Evolutionary conservation across 441 rosid genomes (phyloP).

Genomic region (Omphalea diandra): DNA sequence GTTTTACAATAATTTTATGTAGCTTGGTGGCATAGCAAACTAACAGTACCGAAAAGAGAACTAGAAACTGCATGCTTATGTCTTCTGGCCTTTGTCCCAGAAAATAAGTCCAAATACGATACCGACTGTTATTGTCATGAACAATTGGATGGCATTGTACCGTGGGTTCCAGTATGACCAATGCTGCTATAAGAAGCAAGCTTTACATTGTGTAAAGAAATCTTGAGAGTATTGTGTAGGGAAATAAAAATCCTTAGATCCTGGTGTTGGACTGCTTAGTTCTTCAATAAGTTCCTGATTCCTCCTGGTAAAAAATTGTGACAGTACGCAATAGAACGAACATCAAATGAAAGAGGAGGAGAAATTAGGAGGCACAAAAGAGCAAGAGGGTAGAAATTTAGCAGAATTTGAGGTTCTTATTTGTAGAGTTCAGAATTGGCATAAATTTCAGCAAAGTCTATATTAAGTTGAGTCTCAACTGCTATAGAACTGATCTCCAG

Average conservation of each 20-base stretch:
- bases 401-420: conserved; percentile 29
- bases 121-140: conserved; percentile 48
- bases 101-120: conserved; percentile 57
- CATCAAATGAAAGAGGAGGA: not conserved
- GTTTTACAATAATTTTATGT: not conserved
- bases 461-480: conserved; percentile 43
- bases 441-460: conserved; percentile 56
- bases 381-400: not conserved
- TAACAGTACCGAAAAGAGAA: too few relatives aligned
- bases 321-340: too few relatives aligned
- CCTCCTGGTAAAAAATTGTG: conserved; percentile 41
- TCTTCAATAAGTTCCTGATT: conserved; percentile 54
- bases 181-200: conserved; percentile 64
- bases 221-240: conserved; percentile 52
- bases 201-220: conserved; percentile 52
- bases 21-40: not conserved
- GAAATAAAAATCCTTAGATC: conserved; percentile 55
- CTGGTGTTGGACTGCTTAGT: conserved; percentile 48
- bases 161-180: conserved; percentile 65
- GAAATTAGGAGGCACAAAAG: not conserved
- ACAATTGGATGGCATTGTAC: conserved; percentile 48
- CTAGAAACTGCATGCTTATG: conserved; percentile 31
- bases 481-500: conserved; percentile 49
- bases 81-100: conserved; percentile 53
- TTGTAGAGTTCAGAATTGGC: conserved; percentile 48